Conservation (phyloP, 441 rosid genomes). For the Pelargonium cotyledonis region DNA sequence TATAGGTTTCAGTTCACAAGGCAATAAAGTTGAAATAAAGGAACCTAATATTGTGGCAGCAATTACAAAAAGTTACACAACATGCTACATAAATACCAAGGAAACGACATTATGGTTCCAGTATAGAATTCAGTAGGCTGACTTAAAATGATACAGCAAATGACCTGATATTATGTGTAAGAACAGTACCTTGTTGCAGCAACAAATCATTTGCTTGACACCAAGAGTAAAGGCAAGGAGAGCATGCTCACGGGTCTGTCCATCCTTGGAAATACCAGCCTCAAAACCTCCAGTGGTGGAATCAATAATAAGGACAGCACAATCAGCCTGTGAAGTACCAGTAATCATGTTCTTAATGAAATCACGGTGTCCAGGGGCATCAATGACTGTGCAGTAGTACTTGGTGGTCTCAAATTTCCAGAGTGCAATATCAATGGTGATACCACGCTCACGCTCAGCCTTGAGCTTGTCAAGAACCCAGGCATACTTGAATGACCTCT, state of each 20-base stretch:
- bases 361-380: constrained; percentile 66
- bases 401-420: constrained; percentile 77
- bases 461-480: constrained; percentile 66
- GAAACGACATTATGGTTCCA: neutral
- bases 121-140: neutral
- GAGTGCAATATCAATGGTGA: constrained; percentile 67
- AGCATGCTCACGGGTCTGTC: constrained; percentile 69
- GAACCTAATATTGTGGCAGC: neutral
- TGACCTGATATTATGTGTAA: neutral
- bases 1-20: neutral
- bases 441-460: constrained; percentile 87
- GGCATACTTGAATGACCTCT: constrained; percentile 33
- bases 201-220: constrained; percentile 82
- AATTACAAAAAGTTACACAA: neutral
- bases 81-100: neutral
- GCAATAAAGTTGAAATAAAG: neutral
- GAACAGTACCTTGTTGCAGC: constrained; percentile 53
- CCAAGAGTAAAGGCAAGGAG: constrained; percentile 72
- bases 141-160: neutral
- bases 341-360: constrained; percentile 71
- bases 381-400: constrained; percentile 57
- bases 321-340: constrained; percentile 70
- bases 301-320: constrained; percentile 60
- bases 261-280: constrained; percentile 75
- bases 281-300: constrained; percentile 62